Percentiles rank a stretch among this genome's conserved stretches.
These are phyloP conservation scores for Deuterostichococcus epilithicus DNA, from an alignment of 139 green algal species.

Conservation along the genomic window DNA sequence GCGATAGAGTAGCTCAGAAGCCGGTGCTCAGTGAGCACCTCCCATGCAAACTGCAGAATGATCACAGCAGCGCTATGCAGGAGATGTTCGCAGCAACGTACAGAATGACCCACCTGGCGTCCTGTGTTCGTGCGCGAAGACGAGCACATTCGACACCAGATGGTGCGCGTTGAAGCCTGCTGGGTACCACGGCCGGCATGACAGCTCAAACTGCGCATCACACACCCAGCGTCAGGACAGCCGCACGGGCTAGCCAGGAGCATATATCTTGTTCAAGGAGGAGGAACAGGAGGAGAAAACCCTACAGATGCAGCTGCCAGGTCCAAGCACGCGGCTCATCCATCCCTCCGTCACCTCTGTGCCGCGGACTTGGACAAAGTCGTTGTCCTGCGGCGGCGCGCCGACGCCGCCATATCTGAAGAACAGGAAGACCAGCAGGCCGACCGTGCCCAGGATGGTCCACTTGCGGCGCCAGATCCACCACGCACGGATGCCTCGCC, in stretches of 20 bases:
- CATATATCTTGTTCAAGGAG: no score
- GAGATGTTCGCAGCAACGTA: no score
- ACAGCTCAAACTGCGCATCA: conserved; percentile 37
- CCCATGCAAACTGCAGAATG: no score
- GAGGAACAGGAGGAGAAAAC: no score
- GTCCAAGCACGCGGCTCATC: neutral
- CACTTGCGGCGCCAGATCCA: neutral
- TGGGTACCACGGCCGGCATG: conserved; percentile 56
- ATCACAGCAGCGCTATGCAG: no score
- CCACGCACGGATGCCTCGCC: neutral
- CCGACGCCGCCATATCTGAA: neutral
- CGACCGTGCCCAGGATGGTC: neutral
- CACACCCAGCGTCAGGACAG: no score
- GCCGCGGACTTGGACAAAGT: neutral
- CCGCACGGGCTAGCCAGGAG: no score
- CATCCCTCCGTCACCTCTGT: neutral
- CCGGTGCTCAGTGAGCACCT: no score
- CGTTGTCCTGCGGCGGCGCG: neutral
- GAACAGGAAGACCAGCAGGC: neutral
- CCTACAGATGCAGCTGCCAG: no score
- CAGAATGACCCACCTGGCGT: conserved; percentile 2
- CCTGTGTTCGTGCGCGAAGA: conserved; percentile 18
- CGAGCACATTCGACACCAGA: conserved; percentile 21
- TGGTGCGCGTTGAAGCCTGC: conserved; percentile 60
- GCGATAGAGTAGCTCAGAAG: no score